phyloP scores from a whole-genome alignment of 768 basidiomycete genomes.

The Asterophora lycoperdoides region DNA sequence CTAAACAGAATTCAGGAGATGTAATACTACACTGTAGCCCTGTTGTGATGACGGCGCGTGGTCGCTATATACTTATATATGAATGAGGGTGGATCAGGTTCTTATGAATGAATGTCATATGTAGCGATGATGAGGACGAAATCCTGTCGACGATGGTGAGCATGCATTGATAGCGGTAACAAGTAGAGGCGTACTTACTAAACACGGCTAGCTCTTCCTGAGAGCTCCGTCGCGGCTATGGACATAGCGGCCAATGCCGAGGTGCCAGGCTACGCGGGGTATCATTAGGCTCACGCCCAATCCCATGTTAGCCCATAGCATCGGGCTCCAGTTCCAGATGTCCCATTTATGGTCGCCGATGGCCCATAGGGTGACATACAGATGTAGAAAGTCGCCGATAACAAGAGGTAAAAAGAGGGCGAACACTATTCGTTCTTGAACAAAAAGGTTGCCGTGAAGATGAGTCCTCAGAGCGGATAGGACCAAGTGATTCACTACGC shows the following conservation, averaged over 20 bases:
- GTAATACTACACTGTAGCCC: constrained; percentile 11
- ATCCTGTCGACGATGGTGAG: not conserved
- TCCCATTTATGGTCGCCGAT: constrained; percentile 68
- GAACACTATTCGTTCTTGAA: constrained; percentile 70
- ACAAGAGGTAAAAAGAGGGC: constrained; percentile 66
- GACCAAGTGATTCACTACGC: constrained; percentile 64
- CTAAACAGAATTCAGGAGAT: constrained; percentile 9
- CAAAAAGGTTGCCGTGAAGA: constrained; percentile 49
- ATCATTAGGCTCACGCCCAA: constrained; percentile 63
- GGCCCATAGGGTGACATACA: constrained; percentile 69
- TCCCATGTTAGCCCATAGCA: constrained; percentile 64
- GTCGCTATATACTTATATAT: constrained; percentile 4
- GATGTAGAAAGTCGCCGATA: constrained; percentile 63
- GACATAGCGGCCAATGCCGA: constrained; percentile 72
- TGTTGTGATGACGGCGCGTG: constrained; percentile 10
- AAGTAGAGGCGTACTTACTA: not conserved
- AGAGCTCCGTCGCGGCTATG: constrained; percentile 52
- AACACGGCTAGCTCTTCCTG: constrained; percentile 14
- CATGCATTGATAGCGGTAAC: not conserved
- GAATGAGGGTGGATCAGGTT: not conserved
- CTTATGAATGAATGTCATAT: not conserved
- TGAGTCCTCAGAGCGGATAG: constrained; percentile 59
- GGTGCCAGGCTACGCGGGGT: constrained; percentile 69
- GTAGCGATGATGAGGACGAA: not conserved
- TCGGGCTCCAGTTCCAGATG: constrained; percentile 57